Evolutionary conservation across 306 rosid genomes (phyloP), one percentile per base, ranked within the genome.

Genomic region (Arachis stenosperma): DNA sequence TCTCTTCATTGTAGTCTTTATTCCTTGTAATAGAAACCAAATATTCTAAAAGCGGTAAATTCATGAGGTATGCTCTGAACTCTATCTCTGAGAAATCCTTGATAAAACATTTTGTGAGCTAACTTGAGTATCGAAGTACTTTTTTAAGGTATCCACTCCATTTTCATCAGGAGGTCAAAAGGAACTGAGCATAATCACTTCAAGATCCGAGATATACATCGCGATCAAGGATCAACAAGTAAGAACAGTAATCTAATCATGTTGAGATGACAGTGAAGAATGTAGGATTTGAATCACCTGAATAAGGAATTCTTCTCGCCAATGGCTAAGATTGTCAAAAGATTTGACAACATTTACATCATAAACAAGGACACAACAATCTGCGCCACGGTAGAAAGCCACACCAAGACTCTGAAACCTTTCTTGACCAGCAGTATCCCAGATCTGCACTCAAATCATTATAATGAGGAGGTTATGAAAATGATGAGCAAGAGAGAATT

Each of bases 341-440:
- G 98, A 94, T 76, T 94, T 94, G 92, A 86, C 86, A 62, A 94
- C 98, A 60, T 94, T 94, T 67, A 94, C 98, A 70, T 94, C 98
- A 76, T 94, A 91, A 54, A 94, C 98, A 70, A 94, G 97, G 78
- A 94, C 98, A 66, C 98, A 94, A 73, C 98, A 94, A 71, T 94
- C 97, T 59, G 98, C 98, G 70, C 98, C 97, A 5, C 98, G 98
- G 82, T 94, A 94, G 88, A 94, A 94, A 53, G 98, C 98, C 79
- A 93, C 98, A 29, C 98, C 98, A 75, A 94, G 98, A 88, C 96
- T 91, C 70, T 94, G 98, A 88, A 93, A 93, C 78, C 98, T 81
- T 80, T 93, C 98, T 78, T 93, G 98, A 41, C 98, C 98, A 74
- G 97, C 99, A 30, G 99, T 91, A 83, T 94, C 97, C 97, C 99